Evolutionary conservation across 2,329 filamentous ascomycete genomes (phyloP).

Genomic region (Pseudogymnoascus sp.): DNA sequence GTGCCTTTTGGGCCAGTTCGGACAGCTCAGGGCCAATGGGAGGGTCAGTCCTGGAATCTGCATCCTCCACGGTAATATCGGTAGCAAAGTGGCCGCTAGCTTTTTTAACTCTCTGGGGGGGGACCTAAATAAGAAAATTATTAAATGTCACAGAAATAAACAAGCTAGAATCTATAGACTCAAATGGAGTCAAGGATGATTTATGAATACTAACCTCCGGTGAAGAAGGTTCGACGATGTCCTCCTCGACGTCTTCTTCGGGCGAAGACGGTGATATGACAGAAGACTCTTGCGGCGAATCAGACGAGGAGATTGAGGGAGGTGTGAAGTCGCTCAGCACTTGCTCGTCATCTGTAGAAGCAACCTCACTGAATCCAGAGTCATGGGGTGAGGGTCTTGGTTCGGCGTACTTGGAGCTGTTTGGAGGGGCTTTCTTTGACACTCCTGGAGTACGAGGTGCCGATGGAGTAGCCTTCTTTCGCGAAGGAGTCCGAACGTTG

Average conservation of each 20-base stretch:
- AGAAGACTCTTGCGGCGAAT: background rate
- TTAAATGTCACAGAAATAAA: background rate
- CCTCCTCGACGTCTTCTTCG: background rate
- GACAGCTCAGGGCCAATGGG: background rate
- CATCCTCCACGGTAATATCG: slow-evolving; percentile 9
- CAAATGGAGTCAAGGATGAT: background rate
- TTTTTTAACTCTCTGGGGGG: background rate
- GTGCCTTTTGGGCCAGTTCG: background rate
- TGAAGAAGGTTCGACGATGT: background rate
- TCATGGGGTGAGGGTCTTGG: background rate
- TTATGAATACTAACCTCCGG: background rate
- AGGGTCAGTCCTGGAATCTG: background rate
- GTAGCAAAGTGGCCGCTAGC: background rate
- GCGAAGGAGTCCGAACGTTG: background rate
- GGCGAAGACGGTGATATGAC: background rate
- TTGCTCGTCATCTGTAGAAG: background rate
- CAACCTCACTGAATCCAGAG: background rate
- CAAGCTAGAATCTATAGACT: background rate
- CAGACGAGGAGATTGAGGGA: background rate
- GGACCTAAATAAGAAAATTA: background rate
- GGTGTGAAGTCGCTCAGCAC: background rate
- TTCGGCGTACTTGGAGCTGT: background rate
- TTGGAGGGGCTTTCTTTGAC: background rate
- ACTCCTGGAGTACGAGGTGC: background rate
- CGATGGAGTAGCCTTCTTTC: background rate